Evolutionary conservation across 1,139 yeast species (phyloP), one percentile per base, ranked within the genome.

Genomic region (Candida tunisiensis): DNA sequence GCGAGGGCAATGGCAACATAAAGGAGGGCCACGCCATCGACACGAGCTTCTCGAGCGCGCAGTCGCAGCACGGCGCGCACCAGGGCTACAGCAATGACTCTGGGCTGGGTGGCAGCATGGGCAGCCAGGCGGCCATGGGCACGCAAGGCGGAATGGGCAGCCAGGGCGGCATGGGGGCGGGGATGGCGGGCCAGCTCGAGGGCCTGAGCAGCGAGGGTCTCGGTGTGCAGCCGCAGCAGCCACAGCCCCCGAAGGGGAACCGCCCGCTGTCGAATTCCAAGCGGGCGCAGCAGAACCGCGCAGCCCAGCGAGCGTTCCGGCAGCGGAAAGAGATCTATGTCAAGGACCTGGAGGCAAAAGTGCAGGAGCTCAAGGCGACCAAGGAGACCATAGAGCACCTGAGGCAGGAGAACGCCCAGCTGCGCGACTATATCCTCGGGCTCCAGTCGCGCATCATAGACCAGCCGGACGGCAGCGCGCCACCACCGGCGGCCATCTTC

Each of bases 271-370:
- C 74, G 9, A 63, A 60, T 34, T 69, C 91, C 23, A 79, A 78
- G 51, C 66, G 94, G 37, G 93, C 94, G 2, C 80, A 75, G 11
- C 94, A 82, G 51, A 82, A 82, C 55, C 60, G 94, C 43, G 73
- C 69, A 33, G 93, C 94, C 1, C 94, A 82, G 51, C 67, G 79
- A 39, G 92, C 93, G 8, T 82, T 80, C 53, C 64, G 94, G 45
- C 73, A 70, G 44, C 62, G 93, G 32, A 74, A 77, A 46, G 93
- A 79, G 40, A 65, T 67, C 34, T 71, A 78, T 42, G 69, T 82
- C 39, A 75, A 72, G 49, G 85, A 79, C 27, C 59, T 82, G 34
- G 93, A 82, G 53, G 51, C 58, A 21, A 72, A 72, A 45, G 79
- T 78, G 5, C 60, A 63, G 26, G 74, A 73, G 45, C 66, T 69